phyloP scores from a whole-genome alignment of 2,329 filamentous ascomycete species.

The Pseudopithomyces maydicus region DNA sequence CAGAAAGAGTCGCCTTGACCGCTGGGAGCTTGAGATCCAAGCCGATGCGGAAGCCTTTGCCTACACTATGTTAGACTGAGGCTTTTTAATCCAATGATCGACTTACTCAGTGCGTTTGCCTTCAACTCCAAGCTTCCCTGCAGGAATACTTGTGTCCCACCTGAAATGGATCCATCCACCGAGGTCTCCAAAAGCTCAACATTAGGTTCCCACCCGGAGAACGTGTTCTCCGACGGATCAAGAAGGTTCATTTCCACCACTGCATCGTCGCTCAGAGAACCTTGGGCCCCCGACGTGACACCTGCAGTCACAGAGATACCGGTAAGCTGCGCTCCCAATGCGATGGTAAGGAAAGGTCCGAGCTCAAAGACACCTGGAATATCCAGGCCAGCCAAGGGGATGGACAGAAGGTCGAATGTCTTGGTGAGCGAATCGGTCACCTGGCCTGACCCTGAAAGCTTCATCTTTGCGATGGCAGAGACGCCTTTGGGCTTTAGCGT shows the following conservation, averaged over 20 bases:
- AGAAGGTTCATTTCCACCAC: constrained; percentile 23
- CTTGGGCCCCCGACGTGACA: constrained; percentile 17
- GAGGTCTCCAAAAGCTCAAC: constrained; percentile 15
- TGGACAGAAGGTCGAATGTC: constrained; percentile 17
- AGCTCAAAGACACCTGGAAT: constrained; percentile 27
- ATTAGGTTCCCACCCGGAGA: constrained; percentile 22
- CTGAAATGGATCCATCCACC: constrained; percentile 19
- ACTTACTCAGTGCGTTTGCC: constrained; percentile 15
- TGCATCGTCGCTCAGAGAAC: constrained; percentile 16
- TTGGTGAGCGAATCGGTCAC: constrained; percentile 17
- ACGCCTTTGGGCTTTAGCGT: constrained; percentile 23
- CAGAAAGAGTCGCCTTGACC: constrained; percentile 17
- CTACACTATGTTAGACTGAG: constrained; percentile 8
- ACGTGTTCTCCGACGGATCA: constrained; percentile 19
- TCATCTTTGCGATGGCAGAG: constrained; percentile 20
- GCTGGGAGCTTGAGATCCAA: constrained; percentile 20
- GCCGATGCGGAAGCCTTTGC: constrained; percentile 19
- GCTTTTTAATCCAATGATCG: background rate
- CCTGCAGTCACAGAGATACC: constrained; percentile 14
- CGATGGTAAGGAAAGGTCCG: constrained; percentile 24
- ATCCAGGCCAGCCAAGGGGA: constrained; percentile 20
- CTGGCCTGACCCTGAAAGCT: constrained; percentile 17
- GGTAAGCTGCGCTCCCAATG: constrained; percentile 20
- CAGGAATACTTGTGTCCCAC: constrained; percentile 16
- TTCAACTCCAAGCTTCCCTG: constrained; percentile 20